phyloP scores from a whole-genome alignment of 768 basidiomycete genomes.

The Omphalotus guepiniiformis region DNA sequence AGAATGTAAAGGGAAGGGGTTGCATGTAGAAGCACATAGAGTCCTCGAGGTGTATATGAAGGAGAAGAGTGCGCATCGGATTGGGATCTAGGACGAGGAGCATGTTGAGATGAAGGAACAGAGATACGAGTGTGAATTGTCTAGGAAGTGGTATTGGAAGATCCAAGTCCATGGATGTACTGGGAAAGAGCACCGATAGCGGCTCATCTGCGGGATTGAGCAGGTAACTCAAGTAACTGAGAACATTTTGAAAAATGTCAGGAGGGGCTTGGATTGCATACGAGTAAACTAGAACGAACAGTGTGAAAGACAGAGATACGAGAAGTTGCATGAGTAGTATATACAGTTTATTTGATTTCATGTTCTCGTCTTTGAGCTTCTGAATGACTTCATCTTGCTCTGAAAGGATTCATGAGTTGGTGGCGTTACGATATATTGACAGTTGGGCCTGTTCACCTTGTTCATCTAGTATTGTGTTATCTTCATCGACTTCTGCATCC shows the following conservation, averaged over 20 bases:
- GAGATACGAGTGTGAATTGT: conserved; percentile 42
- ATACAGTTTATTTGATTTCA: conserved; percentile 37
- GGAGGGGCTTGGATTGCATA: background rate
- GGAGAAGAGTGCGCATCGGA: conserved; percentile 29
- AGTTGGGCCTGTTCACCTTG: conserved; percentile 37
- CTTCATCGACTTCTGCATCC: conserved; percentile 24
- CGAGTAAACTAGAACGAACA: conserved; percentile 33
- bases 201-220: conserved; percentile 38
- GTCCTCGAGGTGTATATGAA: conserved; percentile 9
- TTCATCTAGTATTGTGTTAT: conserved; percentile 41
- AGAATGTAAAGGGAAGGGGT: conserved; percentile 26
- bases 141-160: conserved; percentile 40
- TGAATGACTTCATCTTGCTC: conserved; percentile 62
- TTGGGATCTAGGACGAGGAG: conserved; percentile 37
- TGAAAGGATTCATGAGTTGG: conserved; percentile 20
- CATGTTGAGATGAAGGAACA: conserved; percentile 50
- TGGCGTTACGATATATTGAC: background rate
- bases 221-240: conserved; percentile 48
- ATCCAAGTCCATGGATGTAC: conserved; percentile 12
- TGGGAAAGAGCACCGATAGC: conserved; percentile 40
- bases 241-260: background rate
- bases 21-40: conserved; percentile 31
- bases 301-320: conserved; percentile 38
- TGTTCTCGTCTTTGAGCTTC: conserved; percentile 40
- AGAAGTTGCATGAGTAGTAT: conserved; percentile 35